Conservation (phyloP, 140 eudicot genomes). For the Cichorium intybus region DNA sequence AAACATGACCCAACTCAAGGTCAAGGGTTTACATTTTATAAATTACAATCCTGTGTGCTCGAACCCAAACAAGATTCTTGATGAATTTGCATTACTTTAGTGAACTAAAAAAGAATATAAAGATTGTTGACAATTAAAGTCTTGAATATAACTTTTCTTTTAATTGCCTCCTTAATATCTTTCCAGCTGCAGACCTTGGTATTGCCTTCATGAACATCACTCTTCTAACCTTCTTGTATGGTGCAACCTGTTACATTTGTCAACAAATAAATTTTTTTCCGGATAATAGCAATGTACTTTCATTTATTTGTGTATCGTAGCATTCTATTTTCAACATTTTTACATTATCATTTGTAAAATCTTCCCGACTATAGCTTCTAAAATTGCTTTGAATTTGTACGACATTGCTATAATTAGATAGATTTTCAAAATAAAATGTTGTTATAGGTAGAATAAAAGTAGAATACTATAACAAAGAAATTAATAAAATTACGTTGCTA, state of each 20-base stretch:
- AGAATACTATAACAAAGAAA: not conserved
- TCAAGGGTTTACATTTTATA: not conserved
- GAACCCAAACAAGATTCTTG: constrained; percentile 5
- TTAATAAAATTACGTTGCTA: not conserved
- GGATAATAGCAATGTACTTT: not conserved
- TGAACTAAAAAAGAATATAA: not conserved
- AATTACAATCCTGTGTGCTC: too few species aligned
- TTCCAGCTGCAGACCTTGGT: constrained; percentile 72
- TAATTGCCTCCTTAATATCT: constrained; percentile 59
- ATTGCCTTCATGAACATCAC: constrained; percentile 45
- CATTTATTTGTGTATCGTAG: not conserved
- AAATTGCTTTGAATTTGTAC: too few species aligned
- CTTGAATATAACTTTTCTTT: constrained; percentile 40
- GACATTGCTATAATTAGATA: not conserved
- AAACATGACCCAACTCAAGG: not conserved
- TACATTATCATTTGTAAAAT: too few species aligned
- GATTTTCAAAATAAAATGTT: not conserved
- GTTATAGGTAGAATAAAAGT: not conserved
- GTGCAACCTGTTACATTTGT: constrained; percentile 56
- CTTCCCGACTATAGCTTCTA: too few species aligned
- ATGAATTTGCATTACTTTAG: not conserved
- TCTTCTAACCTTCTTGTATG: constrained; percentile 66
- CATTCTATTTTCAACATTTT: not conserved
- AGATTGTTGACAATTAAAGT: constrained; percentile 20
- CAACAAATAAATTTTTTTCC: not conserved